These are phyloP conservation scores for Malus sylvestris DNA, from an alignment of 306 rosid species.

Conservation along the genomic window DNA sequence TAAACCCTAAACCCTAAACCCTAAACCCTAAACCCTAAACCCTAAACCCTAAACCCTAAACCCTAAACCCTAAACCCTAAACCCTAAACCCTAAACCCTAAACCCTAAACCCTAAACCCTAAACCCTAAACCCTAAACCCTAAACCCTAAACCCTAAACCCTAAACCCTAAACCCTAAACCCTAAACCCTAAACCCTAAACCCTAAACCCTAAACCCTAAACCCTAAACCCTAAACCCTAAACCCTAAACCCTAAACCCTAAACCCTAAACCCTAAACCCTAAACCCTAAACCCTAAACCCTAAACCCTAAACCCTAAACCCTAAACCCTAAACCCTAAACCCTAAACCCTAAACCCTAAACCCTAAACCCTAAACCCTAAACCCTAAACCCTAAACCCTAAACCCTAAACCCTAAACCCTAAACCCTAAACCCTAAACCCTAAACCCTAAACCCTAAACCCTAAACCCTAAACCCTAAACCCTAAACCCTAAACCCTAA, in stretches of 20 bases:
- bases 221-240: background rate
- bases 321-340: background rate
- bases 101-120: background rate
- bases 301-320: background rate
- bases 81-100: background rate
- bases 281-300: background rate
- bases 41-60: too few species aligned
- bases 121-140: background rate
- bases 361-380: background rate
- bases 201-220: background rate
- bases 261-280: background rate
- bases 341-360: background rate
- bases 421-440: background rate
- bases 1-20: too few species aligned
- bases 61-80: too few species aligned
- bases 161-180: background rate
- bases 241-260: background rate
- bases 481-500: slow-evolving; percentile 2
- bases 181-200: background rate
- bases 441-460: background rate
- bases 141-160: background rate
- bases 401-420: background rate
- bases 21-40: too few species aligned
- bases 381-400: background rate
- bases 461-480: background rate